Conservation (phyloP, 345 rosid genomes). For the Ricinus communis region DNA sequence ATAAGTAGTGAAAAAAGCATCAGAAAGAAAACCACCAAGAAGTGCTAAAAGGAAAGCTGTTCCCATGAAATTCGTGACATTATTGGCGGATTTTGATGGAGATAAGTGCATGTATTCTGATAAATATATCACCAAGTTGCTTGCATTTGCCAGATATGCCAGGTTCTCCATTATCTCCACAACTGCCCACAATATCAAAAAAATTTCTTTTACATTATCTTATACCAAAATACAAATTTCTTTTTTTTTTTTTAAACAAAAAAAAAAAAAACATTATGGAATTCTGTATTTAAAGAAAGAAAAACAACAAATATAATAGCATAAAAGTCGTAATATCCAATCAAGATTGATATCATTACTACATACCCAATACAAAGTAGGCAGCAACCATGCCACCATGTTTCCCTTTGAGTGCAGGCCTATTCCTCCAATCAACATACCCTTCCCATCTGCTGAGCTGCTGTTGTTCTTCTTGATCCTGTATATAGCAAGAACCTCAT, state of each 20-base stretch:
- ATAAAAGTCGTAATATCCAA: too few relatives aligned
- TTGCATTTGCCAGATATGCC: conserved; percentile 76
- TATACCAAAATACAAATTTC: too few relatives aligned
- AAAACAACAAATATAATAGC: too few relatives aligned
- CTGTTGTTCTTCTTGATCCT: conserved; percentile 59
- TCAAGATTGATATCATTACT: too few relatives aligned
- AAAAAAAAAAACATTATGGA: background rate
- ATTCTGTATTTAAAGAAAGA: too few relatives aligned
- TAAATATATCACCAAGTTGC: conserved; percentile 70
- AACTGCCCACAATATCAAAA: conserved; percentile 29
- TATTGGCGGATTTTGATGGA: conserved; percentile 64
- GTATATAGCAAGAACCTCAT: too few relatives aligned
- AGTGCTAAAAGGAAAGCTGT: conserved; percentile 80
- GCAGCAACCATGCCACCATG: conserved; percentile 84
- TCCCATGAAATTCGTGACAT: conserved; percentile 85
- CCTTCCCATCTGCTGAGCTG: conserved; percentile 60
- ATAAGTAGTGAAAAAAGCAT: conserved; percentile 65
- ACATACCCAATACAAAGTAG: conserved; percentile 61
- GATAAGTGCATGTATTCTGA: conserved; percentile 66
- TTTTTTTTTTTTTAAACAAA: too few relatives aligned
- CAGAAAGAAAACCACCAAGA: conserved; percentile 81
- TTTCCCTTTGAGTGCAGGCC: conserved; percentile 54
- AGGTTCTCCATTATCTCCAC: conserved; percentile 91
- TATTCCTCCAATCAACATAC: conserved; percentile 72
- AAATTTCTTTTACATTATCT: background rate